These are phyloP conservation scores for Fusarium vanettenii DNA, from an alignment of 2,329 filamentous ascomycete genomes.

Conservation along the genomic window DNA sequence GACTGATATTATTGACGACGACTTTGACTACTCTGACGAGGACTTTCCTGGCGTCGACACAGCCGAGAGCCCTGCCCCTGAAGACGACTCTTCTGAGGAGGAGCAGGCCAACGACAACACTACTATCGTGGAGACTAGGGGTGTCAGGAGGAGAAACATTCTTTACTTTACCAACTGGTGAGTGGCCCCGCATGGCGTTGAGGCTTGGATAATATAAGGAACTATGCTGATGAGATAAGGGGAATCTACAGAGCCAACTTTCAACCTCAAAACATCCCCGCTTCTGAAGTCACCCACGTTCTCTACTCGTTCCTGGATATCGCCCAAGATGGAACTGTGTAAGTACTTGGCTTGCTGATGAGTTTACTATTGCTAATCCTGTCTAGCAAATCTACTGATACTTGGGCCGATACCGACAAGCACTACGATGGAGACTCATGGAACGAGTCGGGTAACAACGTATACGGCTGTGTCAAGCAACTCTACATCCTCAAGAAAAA, in stretches of 20 bases:
- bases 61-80: constrained; percentile 3
- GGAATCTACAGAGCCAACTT: constrained; percentile 79
- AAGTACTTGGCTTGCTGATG: constrained; percentile 36
- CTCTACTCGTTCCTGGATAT: constrained; percentile 70
- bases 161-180: constrained; percentile 69
- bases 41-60: constrained; percentile 15
- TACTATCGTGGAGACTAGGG: constrained; percentile 25
- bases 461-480: constrained; percentile 83
- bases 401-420: constrained; percentile 68
- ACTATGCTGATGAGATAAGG: constrained; percentile 54
- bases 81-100: constrained; percentile 6
- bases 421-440: constrained; percentile 74
- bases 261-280: constrained; percentile 76
- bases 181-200: constrained; percentile 14
- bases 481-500: constrained; percentile 80
- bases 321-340: constrained; percentile 58
- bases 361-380: not conserved
- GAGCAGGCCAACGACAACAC: constrained; percentile 15
- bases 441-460: constrained; percentile 70
- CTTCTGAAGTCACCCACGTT: constrained; percentile 77
- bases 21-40: constrained; percentile 4
- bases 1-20: constrained; percentile 15
- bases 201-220: constrained; percentile 11
- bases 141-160: constrained; percentile 50
- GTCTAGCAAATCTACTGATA: constrained; percentile 44